Evolutionary conservation across 495 filamentous ascomycete species (phyloP).

Genomic region (Lophiotrema nucula): DNA sequence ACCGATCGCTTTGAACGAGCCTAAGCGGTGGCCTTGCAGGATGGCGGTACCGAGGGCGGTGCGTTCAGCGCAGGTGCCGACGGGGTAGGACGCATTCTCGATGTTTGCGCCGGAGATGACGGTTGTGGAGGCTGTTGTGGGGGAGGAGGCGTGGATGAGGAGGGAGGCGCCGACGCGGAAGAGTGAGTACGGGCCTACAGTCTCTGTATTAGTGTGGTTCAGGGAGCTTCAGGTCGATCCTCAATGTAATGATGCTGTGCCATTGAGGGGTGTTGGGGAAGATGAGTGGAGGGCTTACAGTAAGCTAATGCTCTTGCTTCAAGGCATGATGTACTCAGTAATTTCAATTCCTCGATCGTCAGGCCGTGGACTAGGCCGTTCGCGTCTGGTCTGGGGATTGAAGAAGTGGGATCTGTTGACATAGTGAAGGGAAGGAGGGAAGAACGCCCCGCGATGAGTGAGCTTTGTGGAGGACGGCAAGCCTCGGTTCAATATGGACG

Average conservation of each 20-base stretch:
- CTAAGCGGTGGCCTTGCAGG: slow-evolving; percentile 45
- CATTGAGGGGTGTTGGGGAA: background rate
- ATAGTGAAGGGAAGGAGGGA: slow-evolving; percentile 26
- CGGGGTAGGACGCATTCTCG: slow-evolving; percentile 90
- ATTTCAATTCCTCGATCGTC: slow-evolving; percentile 57
- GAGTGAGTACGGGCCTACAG: slow-evolving; percentile 81
- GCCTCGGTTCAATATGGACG: slow-evolving; percentile 9
- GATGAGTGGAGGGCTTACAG: slow-evolving; percentile 49
- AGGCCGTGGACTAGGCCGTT: slow-evolving; percentile 49
- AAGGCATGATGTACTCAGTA: slow-evolving; percentile 57
- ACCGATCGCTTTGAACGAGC: slow-evolving; percentile 80
- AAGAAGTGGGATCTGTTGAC: slow-evolving; percentile 3
- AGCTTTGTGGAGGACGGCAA: slow-evolving; percentile 1
- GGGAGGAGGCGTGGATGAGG: slow-evolving; percentile 58
- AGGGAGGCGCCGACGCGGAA: slow-evolving; percentile 89
- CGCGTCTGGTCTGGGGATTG: background rate
- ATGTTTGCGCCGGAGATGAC: slow-evolving; percentile 75
- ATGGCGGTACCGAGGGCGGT: slow-evolving; percentile 82
- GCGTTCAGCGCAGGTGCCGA: slow-evolving; percentile 91
- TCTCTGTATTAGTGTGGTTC: background rate
- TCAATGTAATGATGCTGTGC: background rate
- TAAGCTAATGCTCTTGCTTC: slow-evolving; percentile 75
- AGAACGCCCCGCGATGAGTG: background rate
- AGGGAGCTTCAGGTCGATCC: background rate
- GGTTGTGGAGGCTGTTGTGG: slow-evolving; percentile 5